These are phyloP conservation scores for Excoecaria cochinchinensis DNA, from an alignment of 345 rosid genomes.

Conservation along the genomic window DNA sequence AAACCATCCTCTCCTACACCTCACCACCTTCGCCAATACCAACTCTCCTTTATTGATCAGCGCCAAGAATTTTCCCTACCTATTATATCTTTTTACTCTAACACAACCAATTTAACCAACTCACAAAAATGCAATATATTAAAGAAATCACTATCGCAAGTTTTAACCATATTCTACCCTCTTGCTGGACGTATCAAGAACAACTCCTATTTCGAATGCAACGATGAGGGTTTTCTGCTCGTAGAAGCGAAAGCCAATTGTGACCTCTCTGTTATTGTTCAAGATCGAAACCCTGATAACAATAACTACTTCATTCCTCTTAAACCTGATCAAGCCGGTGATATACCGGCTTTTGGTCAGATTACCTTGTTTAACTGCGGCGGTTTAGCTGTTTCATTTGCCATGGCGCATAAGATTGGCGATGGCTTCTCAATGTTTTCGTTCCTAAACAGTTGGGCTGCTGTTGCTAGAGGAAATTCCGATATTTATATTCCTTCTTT, in stretches of 20 bases:
- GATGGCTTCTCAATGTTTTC: slow-evolving; percentile 4
- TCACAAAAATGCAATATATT: no score
- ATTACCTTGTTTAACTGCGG: slow-evolving; percentile 23
- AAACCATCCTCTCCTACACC: no score
- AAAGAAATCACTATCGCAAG: no score
- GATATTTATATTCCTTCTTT: slow-evolving; percentile 25
- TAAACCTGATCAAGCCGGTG: no score
- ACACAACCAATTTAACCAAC: no score
- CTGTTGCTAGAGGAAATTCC: no score
- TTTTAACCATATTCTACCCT: no score
- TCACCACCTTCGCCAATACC: no score
- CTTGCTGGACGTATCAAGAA: not conserved
- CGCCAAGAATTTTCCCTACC: no score
- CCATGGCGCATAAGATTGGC: slow-evolving; percentile 23
- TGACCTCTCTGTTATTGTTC: not conserved
- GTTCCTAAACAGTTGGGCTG: slow-evolving; percentile 18
- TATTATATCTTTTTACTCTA: no score
- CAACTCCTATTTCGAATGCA: not conserved
- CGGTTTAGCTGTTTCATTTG: slow-evolving; percentile 4
- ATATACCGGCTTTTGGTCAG: no score
- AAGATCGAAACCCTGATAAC: not conserved
- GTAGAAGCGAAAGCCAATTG: not conserved
- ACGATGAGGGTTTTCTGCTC: not conserved
- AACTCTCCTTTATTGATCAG: no score
- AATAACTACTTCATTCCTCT: not conserved